A percentile compares a stretch with the other conserved stretches of the same genome.
Evolutionary conservation across 768 basidiomycete species (phyloP).

Genomic region (Polyporus arcularius): DNA sequence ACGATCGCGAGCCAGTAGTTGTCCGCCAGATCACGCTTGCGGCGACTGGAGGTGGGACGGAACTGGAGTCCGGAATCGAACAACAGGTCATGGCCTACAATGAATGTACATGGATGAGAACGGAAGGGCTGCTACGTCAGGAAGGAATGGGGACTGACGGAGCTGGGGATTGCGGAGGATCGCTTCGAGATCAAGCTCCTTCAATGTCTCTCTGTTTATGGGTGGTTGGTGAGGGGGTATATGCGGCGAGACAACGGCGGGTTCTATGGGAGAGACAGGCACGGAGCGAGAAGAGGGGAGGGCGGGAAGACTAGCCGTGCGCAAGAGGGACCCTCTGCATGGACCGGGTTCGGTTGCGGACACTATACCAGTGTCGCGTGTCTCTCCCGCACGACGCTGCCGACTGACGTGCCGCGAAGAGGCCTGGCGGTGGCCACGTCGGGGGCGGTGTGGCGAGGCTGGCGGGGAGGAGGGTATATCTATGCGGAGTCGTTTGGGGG

Average conservation of each 20-base stretch:
- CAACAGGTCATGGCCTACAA: constrained; percentile 80
- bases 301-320: constrained; percentile 13
- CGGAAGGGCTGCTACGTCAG: constrained; percentile 3
- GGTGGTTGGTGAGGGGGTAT: constrained; percentile 73
- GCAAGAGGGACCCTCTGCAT: constrained; percentile 22
- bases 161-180: constrained; percentile 91
- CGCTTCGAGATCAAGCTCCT: constrained; percentile 81
- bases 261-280: constrained; percentile 41
- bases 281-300: constrained; percentile 28
- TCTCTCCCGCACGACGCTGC: constrained; percentile 32
- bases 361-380: constrained; percentile 32
- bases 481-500: constrained; percentile 31
- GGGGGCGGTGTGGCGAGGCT: constrained; percentile 14
- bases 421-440: constrained; percentile 21
- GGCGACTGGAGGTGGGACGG: constrained; percentile 71
- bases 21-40: constrained; percentile 71
- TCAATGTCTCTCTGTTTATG: constrained; percentile 81
- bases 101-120: constrained; percentile 14
- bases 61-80: constrained; percentile 87
- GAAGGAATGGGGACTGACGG: constrained; percentile 55
- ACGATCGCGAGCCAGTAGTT: constrained; percentile 85
- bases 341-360: constrained; percentile 31
- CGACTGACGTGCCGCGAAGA: constrained; percentile 26
- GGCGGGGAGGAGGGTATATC: constrained; percentile 28
- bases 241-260: constrained; percentile 42